phyloP scores from a whole-genome alignment of 306 rosid species.

The Cucurbita argyrosperma region DNA sequence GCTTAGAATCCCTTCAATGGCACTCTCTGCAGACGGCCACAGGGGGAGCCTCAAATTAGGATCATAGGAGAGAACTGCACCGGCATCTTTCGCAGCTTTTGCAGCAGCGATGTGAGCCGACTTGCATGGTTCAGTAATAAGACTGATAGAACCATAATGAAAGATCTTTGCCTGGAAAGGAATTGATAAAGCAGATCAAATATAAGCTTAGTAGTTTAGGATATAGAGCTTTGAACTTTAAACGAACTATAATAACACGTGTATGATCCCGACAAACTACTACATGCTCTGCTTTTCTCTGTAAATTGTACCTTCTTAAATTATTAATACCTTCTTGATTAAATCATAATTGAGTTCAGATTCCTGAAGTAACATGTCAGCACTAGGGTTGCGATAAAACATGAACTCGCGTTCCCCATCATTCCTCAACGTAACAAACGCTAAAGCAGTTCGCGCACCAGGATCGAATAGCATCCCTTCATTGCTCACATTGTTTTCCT shows the following conservation, averaged over 20 bases:
- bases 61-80: conserved; percentile 71
- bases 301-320: not conserved
- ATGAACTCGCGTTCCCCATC: conserved; percentile 98
- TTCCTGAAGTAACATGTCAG: conserved; percentile 89
- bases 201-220: not conserved
- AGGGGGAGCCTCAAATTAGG: conserved; percentile 94
- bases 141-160: conserved; percentile 92
- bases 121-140: conserved; percentile 90
- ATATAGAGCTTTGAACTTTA: not conserved
- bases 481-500: conserved; percentile 70
- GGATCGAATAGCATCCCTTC: conserved; percentile 87
- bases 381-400: conserved; percentile 97
- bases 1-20: conserved; percentile 86
- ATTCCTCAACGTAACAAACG: conserved; percentile 75
- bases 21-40: conserved; percentile 84
- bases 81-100: conserved; percentile 86
- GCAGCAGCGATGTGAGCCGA: conserved; percentile 89
- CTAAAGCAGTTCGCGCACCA: conserved; percentile 91
- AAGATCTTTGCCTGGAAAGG: conserved; percentile 69
- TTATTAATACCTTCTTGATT: conserved; percentile 48
- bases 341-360: conserved; percentile 62
- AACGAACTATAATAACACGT: not conserved
- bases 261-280: not conserved
- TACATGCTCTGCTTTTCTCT: not conserved
- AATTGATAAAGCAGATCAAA: not conserved